phyloP scores from a whole-genome alignment of 2,329 filamentous ascomycete genomes.

The Westerdykella ornata region DNA sequence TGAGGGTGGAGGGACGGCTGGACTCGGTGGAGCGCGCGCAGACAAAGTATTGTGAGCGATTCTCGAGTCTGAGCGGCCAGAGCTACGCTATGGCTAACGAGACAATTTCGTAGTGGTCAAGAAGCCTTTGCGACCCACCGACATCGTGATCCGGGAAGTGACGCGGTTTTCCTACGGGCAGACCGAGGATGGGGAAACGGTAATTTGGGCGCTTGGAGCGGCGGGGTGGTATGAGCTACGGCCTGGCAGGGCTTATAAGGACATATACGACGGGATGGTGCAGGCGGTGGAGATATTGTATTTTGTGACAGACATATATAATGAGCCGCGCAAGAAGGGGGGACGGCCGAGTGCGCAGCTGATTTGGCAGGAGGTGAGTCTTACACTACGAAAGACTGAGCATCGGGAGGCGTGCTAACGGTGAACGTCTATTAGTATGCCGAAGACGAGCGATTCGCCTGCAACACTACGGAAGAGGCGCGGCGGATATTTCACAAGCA shows the following conservation, averaged over 20 bases:
- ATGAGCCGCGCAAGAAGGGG: conserved; percentile 36
- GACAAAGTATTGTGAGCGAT: conserved; percentile 23
- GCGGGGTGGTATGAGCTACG: conserved; percentile 64
- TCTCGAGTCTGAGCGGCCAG: neutral
- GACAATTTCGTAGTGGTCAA: conserved; percentile 26
- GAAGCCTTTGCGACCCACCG: conserved; percentile 27
- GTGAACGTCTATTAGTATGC: conserved; percentile 21
- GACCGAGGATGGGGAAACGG: conserved; percentile 50
- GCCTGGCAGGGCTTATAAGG: conserved; percentile 52
- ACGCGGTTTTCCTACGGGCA: conserved; percentile 44
- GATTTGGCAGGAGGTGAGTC: conserved; percentile 37
- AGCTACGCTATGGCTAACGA: neutral
- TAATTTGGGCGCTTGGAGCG: conserved; percentile 60
- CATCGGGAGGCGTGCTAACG: neutral
- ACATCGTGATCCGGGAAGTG: conserved; percentile 52
- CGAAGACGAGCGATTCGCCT: conserved; percentile 28
- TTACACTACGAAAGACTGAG: neutral
- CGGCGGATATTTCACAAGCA: conserved; percentile 30
- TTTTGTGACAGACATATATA: conserved; percentile 53
- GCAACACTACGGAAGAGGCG: conserved; percentile 20
- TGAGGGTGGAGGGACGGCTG: conserved; percentile 55
- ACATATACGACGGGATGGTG: conserved; percentile 54
- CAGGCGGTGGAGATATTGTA: conserved; percentile 61
- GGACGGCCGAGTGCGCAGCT: conserved; percentile 34
- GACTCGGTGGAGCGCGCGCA: conserved; percentile 32